Evolutionary conservation across 2,329 filamentous ascomycete species (phyloP).

Genomic region (Venturiaceae sp.): DNA sequence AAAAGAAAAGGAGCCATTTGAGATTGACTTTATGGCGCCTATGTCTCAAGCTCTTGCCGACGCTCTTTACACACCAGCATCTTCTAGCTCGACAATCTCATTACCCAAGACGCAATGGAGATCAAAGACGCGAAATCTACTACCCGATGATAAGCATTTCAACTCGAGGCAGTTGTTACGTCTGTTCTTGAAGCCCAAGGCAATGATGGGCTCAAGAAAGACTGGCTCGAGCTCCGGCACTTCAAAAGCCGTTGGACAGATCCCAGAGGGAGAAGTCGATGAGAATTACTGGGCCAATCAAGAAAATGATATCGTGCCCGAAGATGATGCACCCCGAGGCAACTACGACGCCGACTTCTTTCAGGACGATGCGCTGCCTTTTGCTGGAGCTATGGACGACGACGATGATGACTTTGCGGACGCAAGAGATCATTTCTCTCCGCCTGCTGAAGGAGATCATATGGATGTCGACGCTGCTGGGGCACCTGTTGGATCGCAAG

Average conservation of each 20-base stretch:
- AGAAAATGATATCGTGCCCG: slow-evolving; percentile 35
- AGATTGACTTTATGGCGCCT: slow-evolving; percentile 78
- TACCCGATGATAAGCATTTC: slow-evolving; percentile 97
- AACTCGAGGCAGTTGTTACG: slow-evolving; percentile 83
- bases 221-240: slow-evolving; percentile 24
- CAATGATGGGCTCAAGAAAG: slow-evolving; percentile 63
- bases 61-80: slow-evolving; percentile 69
- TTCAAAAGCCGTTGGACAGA: slow-evolving; percentile 34
- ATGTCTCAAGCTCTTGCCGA: slow-evolving; percentile 64
- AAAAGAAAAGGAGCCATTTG: slow-evolving; percentile 94
- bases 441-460: slow-evolving; percentile 43
- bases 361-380: slow-evolving; percentile 65
- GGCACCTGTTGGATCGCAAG: slow-evolving; percentile 30
- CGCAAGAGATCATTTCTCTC: slow-evolving; percentile 69
- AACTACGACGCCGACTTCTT: slow-evolving; percentile 98
- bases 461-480: slow-evolving; percentile 24
- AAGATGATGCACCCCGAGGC: slow-evolving; percentile 53
- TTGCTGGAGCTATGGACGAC: slow-evolving; percentile 55
- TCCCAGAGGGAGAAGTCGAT: slow-evolving; percentile 71
- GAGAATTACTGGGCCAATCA: slow-evolving; percentile 80
- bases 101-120: slow-evolving; percentile 93
- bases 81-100: slow-evolving; percentile 70
- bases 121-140: slow-evolving; percentile 81
- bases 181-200: slow-evolving; percentile 91
- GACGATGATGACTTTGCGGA: slow-evolving; percentile 70